Conservation (phyloP, 1,284 basidiomycete species). For the Cryptococcus sp. region DNA sequence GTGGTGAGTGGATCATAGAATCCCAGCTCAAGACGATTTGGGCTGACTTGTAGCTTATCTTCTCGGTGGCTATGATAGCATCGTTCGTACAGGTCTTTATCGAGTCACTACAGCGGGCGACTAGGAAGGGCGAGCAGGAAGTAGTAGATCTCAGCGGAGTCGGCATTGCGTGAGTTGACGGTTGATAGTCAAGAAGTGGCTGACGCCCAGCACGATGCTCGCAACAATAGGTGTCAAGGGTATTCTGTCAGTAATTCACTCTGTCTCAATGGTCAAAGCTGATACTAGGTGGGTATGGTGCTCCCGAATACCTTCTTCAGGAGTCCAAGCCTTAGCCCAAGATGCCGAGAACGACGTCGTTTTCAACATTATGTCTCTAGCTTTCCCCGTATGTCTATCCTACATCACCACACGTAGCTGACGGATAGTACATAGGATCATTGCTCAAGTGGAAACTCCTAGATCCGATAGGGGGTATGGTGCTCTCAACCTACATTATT, state of each 20-base stretch:
- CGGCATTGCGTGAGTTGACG: conserved; percentile 36
- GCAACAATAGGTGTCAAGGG: conserved; percentile 55
- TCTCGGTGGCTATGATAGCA: conserved; percentile 57
- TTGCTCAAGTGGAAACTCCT: conserved; percentile 40
- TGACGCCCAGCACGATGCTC: conserved; percentile 48
- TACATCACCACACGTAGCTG: conserved; percentile 14
- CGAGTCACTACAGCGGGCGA: conserved; percentile 49
- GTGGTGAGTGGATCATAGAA: conserved; percentile 29
- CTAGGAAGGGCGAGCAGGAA: conserved; percentile 27
- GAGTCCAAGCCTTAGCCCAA: conserved; percentile 48
- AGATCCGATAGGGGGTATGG: conserved; percentile 52
- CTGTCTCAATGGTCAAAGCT: neutral
- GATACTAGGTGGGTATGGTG: conserved; percentile 45
- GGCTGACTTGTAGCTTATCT: conserved; percentile 43
- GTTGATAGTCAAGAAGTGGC: neutral
- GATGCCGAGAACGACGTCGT: conserved; percentile 56
- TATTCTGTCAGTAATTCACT: conserved; percentile 41
- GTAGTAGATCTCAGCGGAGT: conserved; percentile 41
- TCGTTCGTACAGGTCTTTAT: conserved; percentile 52
- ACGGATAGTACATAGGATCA: conserved; percentile 39
- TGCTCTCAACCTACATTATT: conserved; percentile 52
- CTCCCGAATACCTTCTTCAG: conserved; percentile 42
- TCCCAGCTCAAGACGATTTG: neutral
- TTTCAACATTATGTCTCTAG: conserved; percentile 55
- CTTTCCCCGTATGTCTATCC: conserved; percentile 54